Conservation (phyloP, 805 yeast species). For the Yamadazyma nakazawae region DNA sequence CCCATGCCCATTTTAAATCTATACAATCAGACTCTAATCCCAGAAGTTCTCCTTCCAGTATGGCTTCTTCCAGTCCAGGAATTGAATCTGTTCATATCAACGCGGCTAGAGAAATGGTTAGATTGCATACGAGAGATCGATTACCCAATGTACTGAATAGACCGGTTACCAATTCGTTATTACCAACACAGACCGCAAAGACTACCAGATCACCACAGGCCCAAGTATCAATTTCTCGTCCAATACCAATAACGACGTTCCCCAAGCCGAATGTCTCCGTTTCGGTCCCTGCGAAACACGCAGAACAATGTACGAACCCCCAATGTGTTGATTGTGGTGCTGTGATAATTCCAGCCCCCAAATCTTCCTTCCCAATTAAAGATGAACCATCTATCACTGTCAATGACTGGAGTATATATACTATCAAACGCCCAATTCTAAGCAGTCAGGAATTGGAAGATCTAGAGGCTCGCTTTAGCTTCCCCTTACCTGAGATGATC, state of each 20-base stretch:
- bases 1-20: not conserved
- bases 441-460: conserved; percentile 69
- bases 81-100: conserved; percentile 55
- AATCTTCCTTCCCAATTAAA: conserved; percentile 56
- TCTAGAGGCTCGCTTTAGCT: conserved; percentile 52
- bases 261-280: conserved; percentile 8
- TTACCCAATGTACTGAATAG: conserved; percentile 6
- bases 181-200: not conserved
- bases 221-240: not conserved
- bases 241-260: not conserved
- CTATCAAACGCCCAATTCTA: conserved; percentile 73
- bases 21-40: not conserved
- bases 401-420: conserved; percentile 71
- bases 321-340: conserved; percentile 65
- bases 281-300: conserved; percentile 41
- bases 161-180: not conserved
- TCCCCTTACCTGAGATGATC: conserved; percentile 96
- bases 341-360: conserved; percentile 77
- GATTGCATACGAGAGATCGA: conserved; percentile 46
- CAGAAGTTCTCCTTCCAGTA: not conserved
- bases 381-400: conserved; percentile 70
- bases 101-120: conserved; percentile 63
- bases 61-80: conserved; percentile 23
- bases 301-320: conserved; percentile 37
- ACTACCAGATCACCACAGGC: not conserved